Evolutionary conservation across 495 filamentous ascomycete species (phyloP).

Genomic region (Trichodelitschia bisporula): DNA sequence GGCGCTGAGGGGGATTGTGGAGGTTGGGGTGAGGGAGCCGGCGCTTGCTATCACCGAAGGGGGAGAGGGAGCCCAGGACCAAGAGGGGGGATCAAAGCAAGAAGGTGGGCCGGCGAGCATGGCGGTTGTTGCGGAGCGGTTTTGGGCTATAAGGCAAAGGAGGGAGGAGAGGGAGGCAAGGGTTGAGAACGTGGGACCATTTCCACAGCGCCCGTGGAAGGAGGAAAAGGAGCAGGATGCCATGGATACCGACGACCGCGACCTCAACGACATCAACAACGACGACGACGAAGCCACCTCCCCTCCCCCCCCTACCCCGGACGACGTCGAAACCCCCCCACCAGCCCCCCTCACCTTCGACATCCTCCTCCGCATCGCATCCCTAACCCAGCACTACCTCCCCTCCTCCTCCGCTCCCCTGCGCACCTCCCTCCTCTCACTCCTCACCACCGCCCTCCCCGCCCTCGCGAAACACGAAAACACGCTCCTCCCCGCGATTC

Average conservation of each 20-base stretch:
- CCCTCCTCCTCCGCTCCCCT: conserved; percentile 57
- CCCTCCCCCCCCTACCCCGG: conserved; percentile 17
- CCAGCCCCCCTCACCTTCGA: conserved; percentile 16
- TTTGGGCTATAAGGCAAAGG: background rate
- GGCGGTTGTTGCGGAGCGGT: background rate
- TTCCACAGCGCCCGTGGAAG: background rate
- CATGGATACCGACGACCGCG: background rate
- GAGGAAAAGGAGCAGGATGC: background rate
- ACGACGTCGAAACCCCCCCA: conserved; percentile 24
- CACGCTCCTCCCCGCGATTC: conserved; percentile 1
- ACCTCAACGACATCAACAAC: background rate
- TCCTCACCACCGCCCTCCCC: conserved; percentile 42
- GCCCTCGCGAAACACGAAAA: conserved; percentile 49
- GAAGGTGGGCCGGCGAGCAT: background rate
- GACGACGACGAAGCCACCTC: conserved; percentile 13
- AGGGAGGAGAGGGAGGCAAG: background rate
- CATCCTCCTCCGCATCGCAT: conserved; percentile 17
- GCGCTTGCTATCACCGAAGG: conserved; percentile 26
- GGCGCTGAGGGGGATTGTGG: conserved; percentile 55
- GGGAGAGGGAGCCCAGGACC: conserved; percentile 4
- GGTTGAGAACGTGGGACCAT: background rate
- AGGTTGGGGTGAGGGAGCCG: conserved; percentile 46
- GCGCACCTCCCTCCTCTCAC: conserved; percentile 44
- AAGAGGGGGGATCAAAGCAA: no score
- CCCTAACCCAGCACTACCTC: conserved; percentile 40